Conservation (phyloP, 306 rosid species). For the Prunus campanulata region DNA sequence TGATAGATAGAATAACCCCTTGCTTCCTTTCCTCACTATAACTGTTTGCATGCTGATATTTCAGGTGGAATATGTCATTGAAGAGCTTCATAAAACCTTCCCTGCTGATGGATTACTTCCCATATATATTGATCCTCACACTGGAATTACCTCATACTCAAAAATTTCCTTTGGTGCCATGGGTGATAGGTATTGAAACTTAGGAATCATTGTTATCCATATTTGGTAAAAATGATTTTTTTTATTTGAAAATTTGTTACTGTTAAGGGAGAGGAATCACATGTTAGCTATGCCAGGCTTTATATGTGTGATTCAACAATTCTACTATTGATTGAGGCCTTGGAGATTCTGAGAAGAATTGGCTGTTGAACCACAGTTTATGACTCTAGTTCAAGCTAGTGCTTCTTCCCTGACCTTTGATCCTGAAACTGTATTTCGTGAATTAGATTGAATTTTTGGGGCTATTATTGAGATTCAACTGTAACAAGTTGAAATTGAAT, state of each 20-base stretch:
- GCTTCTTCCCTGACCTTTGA: not conserved
- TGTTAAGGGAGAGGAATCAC: not conserved
- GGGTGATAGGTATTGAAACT: slow-evolving; percentile 65
- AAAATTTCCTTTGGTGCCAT: slow-evolving; percentile 72
- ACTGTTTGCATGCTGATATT: slow-evolving; percentile 22
- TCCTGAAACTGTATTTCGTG: not conserved
- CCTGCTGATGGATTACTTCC: slow-evolving; percentile 80
- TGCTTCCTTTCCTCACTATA: not conserved
- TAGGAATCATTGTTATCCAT: not conserved
- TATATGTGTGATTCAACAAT: too few species aligned
- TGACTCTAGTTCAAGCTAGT: not conserved
- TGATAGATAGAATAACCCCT: not conserved
- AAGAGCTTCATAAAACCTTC: slow-evolving; percentile 50
- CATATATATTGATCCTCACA: slow-evolving; percentile 61
- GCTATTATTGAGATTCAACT: not conserved
- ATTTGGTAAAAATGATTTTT: not conserved
- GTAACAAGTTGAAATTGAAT: not conserved
- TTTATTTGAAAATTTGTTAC: not conserved
- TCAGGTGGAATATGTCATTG: slow-evolving; percentile 65
- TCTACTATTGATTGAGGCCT: too few species aligned
- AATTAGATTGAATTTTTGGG: not conserved
- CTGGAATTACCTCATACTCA: slow-evolving; percentile 48
- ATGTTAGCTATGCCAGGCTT: too few species aligned
- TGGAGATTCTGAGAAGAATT: too few species aligned
- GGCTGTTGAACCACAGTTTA: not conserved